phyloP scores from a whole-genome alignment of 129 eudicot genomes.

The Flaveria sonorensis region DNA sequence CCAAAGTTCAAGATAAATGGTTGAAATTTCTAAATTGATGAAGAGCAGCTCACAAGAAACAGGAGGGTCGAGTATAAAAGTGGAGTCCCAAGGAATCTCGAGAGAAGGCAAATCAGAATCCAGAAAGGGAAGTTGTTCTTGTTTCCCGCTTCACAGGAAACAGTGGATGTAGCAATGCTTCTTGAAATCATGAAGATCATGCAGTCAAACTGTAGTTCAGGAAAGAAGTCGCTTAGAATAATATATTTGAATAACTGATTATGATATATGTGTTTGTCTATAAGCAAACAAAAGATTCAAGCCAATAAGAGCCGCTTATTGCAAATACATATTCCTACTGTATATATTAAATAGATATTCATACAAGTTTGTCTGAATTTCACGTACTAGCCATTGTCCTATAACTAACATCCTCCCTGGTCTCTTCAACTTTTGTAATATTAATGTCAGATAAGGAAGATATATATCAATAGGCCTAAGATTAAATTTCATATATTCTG shows the following conservation, averaged over 20 bases:
- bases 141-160: constrained; percentile 73
- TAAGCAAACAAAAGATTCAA: background rate
- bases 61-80: constrained; percentile 29
- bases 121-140: constrained; percentile 50
- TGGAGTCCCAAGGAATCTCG: constrained; percentile 44
- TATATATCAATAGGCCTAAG: background rate
- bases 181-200: constrained; percentile 69
- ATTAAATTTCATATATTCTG: background rate
- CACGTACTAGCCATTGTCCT: background rate
- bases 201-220: constrained; percentile 45
- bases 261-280: constrained; percentile 8
- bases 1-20: constrained; percentile 7
- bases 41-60: constrained; percentile 39
- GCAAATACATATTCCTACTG: background rate
- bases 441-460: background rate
- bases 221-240: constrained; percentile 28
- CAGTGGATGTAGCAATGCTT: constrained; percentile 52
- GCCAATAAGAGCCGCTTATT: background rate
- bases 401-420: background rate
- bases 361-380: background rate
- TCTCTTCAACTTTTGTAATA: background rate
- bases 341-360: background rate
- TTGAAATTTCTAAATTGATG: constrained; percentile 34
- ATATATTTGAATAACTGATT: background rate
- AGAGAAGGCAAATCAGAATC: constrained; percentile 48